Evolutionary conservation across 805 yeast genomes (phyloP), one percentile per base, ranked within the genome.

Genomic region (Zygoascus flipseniorum): DNA sequence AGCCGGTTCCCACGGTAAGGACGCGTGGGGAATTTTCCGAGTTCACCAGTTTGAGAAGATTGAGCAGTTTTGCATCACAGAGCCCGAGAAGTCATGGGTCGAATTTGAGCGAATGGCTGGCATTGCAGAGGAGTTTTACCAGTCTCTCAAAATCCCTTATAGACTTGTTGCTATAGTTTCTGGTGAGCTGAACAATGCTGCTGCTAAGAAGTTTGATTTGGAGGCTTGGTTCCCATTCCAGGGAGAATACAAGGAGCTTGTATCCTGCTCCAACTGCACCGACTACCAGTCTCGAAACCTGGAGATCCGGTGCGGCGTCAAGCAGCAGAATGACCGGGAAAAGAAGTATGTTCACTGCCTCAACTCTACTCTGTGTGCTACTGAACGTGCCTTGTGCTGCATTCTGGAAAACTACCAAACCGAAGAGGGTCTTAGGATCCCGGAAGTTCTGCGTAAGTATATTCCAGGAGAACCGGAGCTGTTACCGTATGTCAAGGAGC

Each of bases 181-280:
- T 56, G 99, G 98, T 65, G 99, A 92, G 77, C 82, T 93, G 70
- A 93, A 93, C 80, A 93, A 93, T 65, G 97, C 99, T 52, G 99
- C 99, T 58, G 98, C 99, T 61, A 93, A 93, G 79, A 93, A 93
- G 74, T 93, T 85, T 76, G 99, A 93, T 76, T 80, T 93, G 69
- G 99, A 93, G 78, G 99, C 99, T 50, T 93, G 99, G 99, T 93
- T 93, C 95, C 99, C 99, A 69, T 93, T 79, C 87, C 99, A 93
- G 79, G 80, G 89, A 72, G 99, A 93, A 75, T 93, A 87, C 78
- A 93, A 93, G 76, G 99, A 93, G 77, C 82, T 93, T 66, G 99
- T 93, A 53, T 89, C 97, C 18, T 92, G 98, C 77, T 92, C 98
- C 55, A 93, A 93, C 81, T 93, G 99, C 82, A 93, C 99, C 56